Base-by-base conservation (phyloP, 108 stramenopile species). In the Stephanodiscus triporus region DNA sequence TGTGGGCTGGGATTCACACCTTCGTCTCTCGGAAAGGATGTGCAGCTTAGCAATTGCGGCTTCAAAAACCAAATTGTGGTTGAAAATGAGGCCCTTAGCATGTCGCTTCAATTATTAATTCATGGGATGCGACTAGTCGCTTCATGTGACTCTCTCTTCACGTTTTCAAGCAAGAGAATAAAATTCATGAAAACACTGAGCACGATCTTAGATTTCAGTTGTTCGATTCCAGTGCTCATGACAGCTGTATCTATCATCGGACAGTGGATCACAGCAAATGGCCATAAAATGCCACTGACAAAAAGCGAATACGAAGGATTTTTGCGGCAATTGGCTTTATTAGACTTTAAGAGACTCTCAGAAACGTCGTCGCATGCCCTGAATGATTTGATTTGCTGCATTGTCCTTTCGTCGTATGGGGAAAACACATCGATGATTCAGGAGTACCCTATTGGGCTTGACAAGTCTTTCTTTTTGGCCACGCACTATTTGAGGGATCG, bases 311-410 rank as follows among this genome's bases (percentile, higher is more conserved):
- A 84, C 36, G 76, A 72, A 34, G 82, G 70, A 58, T 84, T 92
- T 51, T 57, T 93, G 34, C 75, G 63, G 79, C 82, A 88, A 45
- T 67, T 93, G 6, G 62, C 80, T n/a, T 73, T 78, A 20, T 78
- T 95, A 34, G 92, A 93, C 66, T 86, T 80, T 68, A 78, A 82
- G 57, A 83, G 86, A 11, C 63, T 93, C 16, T 72, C 88, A 19
- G 85, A 86, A 47, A 60, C 86, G 11, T 76, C 84, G 30, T 78
- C 92, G 24, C 88, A 90, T 55, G 85, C 84, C 3, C 68, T 96
- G 50, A 55, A 65, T 14, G 91, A 91, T 63, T 55, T 92, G 66
- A 84, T 94, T 19, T 72, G 82, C 43, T 73, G 64, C 54, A 79
- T 87, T 32, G 81, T 91, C 64, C 74, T 86, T 48, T 67, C 69